phyloP scores from a whole-genome alignment of 768 basidiomycete genomes.

The Naganishia randhawae region DNA sequence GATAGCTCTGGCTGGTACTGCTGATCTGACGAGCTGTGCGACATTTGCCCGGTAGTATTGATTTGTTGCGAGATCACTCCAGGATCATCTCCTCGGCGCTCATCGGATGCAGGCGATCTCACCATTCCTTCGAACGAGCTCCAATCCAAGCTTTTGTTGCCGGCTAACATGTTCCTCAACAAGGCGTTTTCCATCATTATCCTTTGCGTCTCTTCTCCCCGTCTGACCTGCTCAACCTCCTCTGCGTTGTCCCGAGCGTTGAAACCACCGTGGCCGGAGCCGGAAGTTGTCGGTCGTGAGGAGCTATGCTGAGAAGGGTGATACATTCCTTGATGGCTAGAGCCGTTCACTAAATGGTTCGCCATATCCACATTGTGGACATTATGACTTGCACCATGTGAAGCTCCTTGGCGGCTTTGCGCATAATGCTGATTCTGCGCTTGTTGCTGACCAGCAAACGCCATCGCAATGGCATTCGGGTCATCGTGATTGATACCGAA shows the following conservation, averaged over 20 bases:
- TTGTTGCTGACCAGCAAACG: constrained; percentile 16
- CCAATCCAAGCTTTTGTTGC: background rate
- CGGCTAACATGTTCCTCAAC: constrained; percentile 13
- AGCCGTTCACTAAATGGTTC: background rate
- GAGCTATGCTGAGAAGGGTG: background rate
- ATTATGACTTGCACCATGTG: background rate
- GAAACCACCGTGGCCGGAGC: background rate
- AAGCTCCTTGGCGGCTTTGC: background rate
- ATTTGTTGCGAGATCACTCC: background rate
- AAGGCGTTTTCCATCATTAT: constrained; percentile 18
- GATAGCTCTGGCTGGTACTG: constrained; percentile 7
- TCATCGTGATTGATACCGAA: constrained; percentile 1
- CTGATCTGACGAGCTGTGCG: too few relatives aligned
- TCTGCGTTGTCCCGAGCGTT: background rate
- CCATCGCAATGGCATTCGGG: constrained; percentile 16
- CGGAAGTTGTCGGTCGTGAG: background rate
- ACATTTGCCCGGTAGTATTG: background rate
- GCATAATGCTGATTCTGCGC: constrained; percentile 6
- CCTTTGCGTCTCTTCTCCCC: constrained; percentile 13
- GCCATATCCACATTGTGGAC: background rate
- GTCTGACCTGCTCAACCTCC: background rate
- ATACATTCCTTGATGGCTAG: background rate
- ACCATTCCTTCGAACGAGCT: background rate
- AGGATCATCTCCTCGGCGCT: background rate
- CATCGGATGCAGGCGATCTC: background rate